Conservation (phyloP, 768 basidiomycete genomes). For the Ramaria sp. region DNA sequence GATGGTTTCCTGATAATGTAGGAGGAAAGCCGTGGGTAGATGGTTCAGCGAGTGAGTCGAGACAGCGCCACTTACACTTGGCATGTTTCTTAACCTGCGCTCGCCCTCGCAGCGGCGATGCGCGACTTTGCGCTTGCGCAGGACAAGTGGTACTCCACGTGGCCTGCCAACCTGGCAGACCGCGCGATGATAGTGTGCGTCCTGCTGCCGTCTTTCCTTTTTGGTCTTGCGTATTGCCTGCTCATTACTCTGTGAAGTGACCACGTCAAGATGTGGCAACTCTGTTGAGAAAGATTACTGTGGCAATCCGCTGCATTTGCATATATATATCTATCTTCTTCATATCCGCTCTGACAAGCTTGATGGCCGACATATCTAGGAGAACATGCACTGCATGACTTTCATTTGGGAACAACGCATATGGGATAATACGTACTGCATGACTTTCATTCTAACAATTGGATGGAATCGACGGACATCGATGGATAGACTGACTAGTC, state of each 20-base stretch:
- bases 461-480: no score
- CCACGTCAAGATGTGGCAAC: slow-evolving; percentile 50
- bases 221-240: background rate
- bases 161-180: slow-evolving; percentile 8
- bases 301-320: no score
- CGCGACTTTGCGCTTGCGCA: slow-evolving; percentile 12
- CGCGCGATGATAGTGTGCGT: slow-evolving; percentile 15
- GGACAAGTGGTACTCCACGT: slow-evolving; percentile 12
- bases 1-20: slow-evolving; percentile 29
- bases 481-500: no score
- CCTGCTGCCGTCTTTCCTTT: slow-evolving; percentile 10
- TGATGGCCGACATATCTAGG: no score
- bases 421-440: no score
- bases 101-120: slow-evolving; percentile 8
- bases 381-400: no score
- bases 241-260: slow-evolving; percentile 23
- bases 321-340: no score
- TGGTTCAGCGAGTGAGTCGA: slow-evolving; percentile 11
- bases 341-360: no score
- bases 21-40: slow-evolving; percentile 22
- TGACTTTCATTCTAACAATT: no score
- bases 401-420: no score
- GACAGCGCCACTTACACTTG: no score
- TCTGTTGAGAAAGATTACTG: no score
- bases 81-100: background rate